phyloP scores from a whole-genome alignment of 208 protist genomes.

The Acanthamoeba castellanii region DNA sequence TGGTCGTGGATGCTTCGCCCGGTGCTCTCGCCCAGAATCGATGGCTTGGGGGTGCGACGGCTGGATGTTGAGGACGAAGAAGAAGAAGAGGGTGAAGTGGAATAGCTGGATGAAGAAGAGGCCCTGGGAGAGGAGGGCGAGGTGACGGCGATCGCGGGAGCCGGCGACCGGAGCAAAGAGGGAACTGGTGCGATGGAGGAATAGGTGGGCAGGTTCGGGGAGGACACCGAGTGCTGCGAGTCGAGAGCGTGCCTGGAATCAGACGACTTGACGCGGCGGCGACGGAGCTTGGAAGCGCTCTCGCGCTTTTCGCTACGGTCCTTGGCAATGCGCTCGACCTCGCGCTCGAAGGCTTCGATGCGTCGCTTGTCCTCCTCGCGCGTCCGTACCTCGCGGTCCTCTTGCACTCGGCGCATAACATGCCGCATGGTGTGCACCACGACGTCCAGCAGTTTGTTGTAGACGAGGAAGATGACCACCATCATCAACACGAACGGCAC shows the following conservation, averaged over 20 bases:
- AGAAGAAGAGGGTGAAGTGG: not conserved
- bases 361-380: conserved; percentile 18
- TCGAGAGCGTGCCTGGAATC: not conserved
- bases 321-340: not conserved
- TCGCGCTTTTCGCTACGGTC: not conserved
- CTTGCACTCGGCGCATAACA: not conserved
- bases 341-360: not conserved
- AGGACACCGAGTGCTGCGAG: not conserved
- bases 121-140: not conserved
- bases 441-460: conserved; percentile 34
- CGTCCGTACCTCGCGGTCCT: not conserved
- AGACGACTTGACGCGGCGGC: not conserved
- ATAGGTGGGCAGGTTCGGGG: not conserved
- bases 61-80: not conserved
- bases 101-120: not conserved
- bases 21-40: conserved; percentile 14
- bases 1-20: conserved; percentile 9
- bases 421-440: not conserved
- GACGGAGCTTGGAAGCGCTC: not conserved
- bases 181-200: not conserved
- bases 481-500: conserved; percentile 60
- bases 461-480: conserved; percentile 65
- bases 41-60: not conserved
- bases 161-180: not conserved
- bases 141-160: not conserved